Evolutionary conservation across 2,329 filamentous ascomycete species (phyloP).

Genomic region (Pseudogymnoascus sp.): DNA sequence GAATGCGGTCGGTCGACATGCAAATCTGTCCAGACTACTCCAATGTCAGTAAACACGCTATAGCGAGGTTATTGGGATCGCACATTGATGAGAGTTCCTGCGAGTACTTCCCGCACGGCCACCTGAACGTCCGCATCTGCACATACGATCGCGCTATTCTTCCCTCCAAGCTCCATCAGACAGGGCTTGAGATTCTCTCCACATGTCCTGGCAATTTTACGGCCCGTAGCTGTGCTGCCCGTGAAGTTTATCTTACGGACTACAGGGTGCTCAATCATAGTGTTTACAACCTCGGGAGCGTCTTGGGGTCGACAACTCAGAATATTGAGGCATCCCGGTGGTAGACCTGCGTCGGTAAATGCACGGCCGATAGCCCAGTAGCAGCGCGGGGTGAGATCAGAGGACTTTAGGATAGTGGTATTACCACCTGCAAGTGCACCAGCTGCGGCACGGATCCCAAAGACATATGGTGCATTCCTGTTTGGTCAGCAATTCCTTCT

Average conservation of each 20-base stretch:
- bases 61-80: background rate
- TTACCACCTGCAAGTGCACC: slow-evolving; percentile 62
- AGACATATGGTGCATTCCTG: background rate
- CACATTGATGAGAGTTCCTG: slow-evolving; percentile 47
- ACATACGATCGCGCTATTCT: slow-evolving; percentile 59
- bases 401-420: slow-evolving; percentile 63
- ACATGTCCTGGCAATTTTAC: slow-evolving; percentile 54
- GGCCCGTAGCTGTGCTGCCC: slow-evolving; percentile 61
- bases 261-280: slow-evolving; percentile 47
- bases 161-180: slow-evolving; percentile 66
- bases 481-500: background rate
- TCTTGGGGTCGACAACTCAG: slow-evolving; percentile 45
- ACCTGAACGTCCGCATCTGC: slow-evolving; percentile 59
- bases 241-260: slow-evolving; percentile 70
- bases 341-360: slow-evolving; percentile 64
- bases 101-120: slow-evolving; percentile 48
- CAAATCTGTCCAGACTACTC: slow-evolving; percentile 55
- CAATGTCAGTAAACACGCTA: slow-evolving; percentile 25
- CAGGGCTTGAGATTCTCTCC: slow-evolving; percentile 61
- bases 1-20: no score
- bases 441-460: background rate
- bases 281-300: slow-evolving; percentile 45
- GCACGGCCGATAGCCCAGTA: slow-evolving; percentile 51
- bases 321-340: slow-evolving; percentile 52
- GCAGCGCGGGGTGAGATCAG: slow-evolving; percentile 54